phyloP scores from a whole-genome alignment of 2,329 filamentous ascomycete species.

The Botrytis fragariae region DNA sequence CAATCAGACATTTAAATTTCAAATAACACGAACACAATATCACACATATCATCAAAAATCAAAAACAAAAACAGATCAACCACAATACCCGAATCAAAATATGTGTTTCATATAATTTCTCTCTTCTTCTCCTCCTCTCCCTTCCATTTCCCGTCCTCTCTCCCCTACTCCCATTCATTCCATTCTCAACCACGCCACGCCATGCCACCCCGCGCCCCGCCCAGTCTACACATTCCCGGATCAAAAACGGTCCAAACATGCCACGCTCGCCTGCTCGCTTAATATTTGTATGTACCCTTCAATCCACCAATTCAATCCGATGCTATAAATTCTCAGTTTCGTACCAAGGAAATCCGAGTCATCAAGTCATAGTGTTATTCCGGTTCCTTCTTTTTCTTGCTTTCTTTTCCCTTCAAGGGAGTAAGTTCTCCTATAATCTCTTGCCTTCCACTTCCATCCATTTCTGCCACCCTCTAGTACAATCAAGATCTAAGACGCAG shows the following conservation, averaged over 20 bases:
- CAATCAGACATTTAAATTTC: background rate
- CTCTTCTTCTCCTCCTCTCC: background rate
- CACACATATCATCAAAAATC: background rate
- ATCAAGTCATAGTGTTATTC: conserved; percentile 3
- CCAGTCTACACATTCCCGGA: background rate
- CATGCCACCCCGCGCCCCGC: background rate
- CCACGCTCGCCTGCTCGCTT: background rate
- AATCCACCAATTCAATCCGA: background rate
- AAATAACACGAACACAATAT: background rate
- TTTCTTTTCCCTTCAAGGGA: background rate
- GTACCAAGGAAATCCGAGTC: conserved; percentile 11
- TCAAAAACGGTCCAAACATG: background rate
- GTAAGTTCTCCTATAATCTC: background rate
- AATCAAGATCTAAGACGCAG: conserved; percentile 1
- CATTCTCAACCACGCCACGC: background rate
- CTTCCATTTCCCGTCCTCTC: background rate
- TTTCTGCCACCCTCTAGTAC: background rate
- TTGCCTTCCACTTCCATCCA: background rate
- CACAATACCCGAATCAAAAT: background rate
- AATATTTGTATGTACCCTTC: background rate
- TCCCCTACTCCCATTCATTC: background rate
- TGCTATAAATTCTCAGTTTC: conserved; percentile 12
- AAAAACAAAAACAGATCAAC: background rate
- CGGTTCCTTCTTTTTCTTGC: background rate
- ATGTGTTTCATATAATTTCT: conserved; percentile 6